These are phyloP conservation scores for Lactarius trivialis DNA, from an alignment of 768 basidiomycete species.

Conservation along the genomic window DNA sequence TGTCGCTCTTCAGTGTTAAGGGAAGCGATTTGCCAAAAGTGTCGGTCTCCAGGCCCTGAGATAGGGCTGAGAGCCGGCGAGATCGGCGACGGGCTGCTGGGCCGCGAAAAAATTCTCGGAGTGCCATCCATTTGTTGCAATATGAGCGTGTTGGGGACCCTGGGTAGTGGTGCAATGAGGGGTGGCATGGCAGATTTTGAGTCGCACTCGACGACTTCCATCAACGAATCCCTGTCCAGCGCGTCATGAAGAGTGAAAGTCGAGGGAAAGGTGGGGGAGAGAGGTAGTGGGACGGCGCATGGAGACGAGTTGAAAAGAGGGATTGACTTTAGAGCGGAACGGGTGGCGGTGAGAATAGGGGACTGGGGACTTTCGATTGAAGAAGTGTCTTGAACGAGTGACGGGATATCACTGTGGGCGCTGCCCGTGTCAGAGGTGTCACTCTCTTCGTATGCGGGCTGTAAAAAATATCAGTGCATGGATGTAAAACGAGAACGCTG, in stretches of 20 bases:
- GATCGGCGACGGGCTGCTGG: not conserved
- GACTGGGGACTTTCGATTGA: not conserved
- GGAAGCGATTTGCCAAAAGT: constrained; percentile 3
- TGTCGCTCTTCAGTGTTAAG: not conserved
- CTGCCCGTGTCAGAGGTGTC: not conserved
- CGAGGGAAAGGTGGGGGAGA: not conserved
- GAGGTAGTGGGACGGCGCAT: constrained; percentile 5
- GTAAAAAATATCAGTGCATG: not conserved
- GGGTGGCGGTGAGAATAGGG: not conserved
- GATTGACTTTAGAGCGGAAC: not conserved
- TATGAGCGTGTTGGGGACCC: not conserved
- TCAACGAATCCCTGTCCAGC: not conserved
- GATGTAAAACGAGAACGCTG: not conserved
- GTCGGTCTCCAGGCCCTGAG: not conserved
- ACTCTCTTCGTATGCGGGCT: constrained; percentile 7
- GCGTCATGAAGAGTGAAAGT: not conserved
- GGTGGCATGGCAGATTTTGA: not conserved
- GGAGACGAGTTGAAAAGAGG: not conserved
- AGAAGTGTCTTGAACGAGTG: not conserved
- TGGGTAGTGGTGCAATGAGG: not conserved
- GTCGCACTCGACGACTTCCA: not conserved
- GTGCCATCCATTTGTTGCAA: not conserved
- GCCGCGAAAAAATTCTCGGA: not conserved
- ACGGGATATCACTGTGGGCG: not conserved
- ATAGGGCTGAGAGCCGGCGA: constrained; percentile 5